These are phyloP conservation scores for Lactifluus volemus DNA, from an alignment of 768 basidiomycete genomes.

Conservation along the genomic window DNA sequence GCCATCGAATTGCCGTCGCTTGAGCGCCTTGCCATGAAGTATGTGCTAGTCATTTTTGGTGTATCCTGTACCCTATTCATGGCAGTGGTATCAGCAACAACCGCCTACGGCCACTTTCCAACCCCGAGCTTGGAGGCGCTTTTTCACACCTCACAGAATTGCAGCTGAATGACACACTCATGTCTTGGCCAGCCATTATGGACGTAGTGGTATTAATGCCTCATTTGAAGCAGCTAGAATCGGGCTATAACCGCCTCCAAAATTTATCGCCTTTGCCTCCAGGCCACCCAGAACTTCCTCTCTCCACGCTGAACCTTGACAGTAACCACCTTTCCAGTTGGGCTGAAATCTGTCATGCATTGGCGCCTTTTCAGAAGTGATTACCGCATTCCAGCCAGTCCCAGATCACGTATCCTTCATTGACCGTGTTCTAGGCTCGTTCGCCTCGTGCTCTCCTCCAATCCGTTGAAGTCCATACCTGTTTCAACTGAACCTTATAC, in stretches of 20 bases:
- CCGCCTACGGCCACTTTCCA: conserved; percentile 42
- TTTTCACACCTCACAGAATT: conserved; percentile 53
- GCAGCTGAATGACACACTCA: conserved; percentile 65
- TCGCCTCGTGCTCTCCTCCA: conserved; percentile 59
- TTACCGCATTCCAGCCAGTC: neutral
- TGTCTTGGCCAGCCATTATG: conserved; percentile 62
- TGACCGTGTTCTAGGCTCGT: conserved; percentile 38
- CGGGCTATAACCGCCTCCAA: conserved; percentile 59
- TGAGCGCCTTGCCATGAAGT: conserved; percentile 72
- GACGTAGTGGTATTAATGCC: conserved; percentile 45
- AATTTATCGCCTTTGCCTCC: conserved; percentile 22
- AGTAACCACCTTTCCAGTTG: conserved; percentile 55
- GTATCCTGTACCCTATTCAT: conserved; percentile 10
- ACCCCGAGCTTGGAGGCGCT: conserved; percentile 29
- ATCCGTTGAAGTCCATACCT: conserved; percentile 34
- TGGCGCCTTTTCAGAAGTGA: conserved; percentile 7
- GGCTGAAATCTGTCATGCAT: conserved; percentile 37
- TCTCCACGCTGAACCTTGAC: conserved; percentile 61
- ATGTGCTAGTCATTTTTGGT: conserved; percentile 25
- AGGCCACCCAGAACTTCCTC: conserved; percentile 6
- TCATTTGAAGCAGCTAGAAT: conserved; percentile 45
- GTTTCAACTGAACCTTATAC: conserved; percentile 25
- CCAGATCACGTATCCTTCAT: neutral
- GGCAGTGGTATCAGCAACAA: conserved; percentile 33
- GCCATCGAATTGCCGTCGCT: conserved; percentile 51